Evolutionary conservation across 495 filamentous ascomycete species (phyloP).

Genomic region (Copromyces sp.): DNA sequence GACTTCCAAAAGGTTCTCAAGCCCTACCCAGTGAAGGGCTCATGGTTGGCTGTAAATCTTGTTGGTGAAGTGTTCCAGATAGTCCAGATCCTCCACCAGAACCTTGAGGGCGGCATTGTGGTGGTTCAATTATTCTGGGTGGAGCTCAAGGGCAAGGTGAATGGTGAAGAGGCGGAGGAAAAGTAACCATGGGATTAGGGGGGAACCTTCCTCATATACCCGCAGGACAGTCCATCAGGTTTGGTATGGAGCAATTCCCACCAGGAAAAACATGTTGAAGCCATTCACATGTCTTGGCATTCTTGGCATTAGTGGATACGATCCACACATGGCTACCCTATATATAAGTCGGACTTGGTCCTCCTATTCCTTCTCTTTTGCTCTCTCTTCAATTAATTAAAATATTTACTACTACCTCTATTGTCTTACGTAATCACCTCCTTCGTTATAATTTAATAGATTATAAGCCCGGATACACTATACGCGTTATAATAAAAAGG

Average conservation of each 20-base stretch:
- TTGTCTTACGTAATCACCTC: too few relatives aligned
- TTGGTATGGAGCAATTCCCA: neutral
- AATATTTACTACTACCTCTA: too few relatives aligned
- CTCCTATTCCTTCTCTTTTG: too few relatives aligned
- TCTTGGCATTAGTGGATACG: too few relatives aligned
- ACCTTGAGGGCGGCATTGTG: neutral
- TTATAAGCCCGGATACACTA: too few relatives aligned
- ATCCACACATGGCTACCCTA: too few relatives aligned
- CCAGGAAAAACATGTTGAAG: neutral
- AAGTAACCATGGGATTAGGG: neutral
- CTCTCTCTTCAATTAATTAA: too few relatives aligned
- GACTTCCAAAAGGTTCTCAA: neutral
- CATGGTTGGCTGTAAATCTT: neutral
- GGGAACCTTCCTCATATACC: neutral
- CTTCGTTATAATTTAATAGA: too few relatives aligned
- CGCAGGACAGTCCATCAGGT: neutral
- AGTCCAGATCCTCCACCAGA: neutral
- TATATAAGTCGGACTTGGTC: too few relatives aligned
- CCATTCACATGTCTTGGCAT: too few relatives aligned
- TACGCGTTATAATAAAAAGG: too few relatives aligned
- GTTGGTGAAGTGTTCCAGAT: neutral
- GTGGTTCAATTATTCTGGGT: neutral
- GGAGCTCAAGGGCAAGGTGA: neutral
- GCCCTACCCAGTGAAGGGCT: neutral
- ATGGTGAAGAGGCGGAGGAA: neutral